Conservation (phyloP, 140 eudicot species). For the Bidens hawaiensis region DNA sequence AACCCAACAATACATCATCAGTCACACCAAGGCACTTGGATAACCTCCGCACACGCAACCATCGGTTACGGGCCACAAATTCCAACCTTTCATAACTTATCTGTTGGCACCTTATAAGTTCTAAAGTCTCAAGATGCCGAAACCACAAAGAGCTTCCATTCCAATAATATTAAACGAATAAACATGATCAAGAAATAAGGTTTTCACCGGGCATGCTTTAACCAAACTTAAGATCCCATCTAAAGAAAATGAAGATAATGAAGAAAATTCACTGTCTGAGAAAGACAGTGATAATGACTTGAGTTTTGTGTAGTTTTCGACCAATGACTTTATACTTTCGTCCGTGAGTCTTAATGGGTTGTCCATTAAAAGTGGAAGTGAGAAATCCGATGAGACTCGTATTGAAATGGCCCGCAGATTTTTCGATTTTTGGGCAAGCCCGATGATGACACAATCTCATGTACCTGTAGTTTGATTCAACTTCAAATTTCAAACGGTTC, state of each 20-base stretch:
- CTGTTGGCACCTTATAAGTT: conserved; percentile 72
- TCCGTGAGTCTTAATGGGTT: conserved; percentile 63
- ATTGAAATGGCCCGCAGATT: no score
- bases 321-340: conserved; percentile 56
- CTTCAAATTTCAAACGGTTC: no score
- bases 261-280: conserved; percentile 64
- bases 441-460: conserved; percentile 48
- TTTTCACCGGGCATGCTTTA: conserved; percentile 53
- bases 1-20: conserved; percentile 73
- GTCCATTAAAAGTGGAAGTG: no score
- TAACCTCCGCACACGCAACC: conserved; percentile 41
- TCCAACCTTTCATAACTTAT: conserved; percentile 65
- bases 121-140: conserved; percentile 45
- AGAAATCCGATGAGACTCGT: no score
- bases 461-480: conserved; percentile 76
- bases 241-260: conserved; percentile 51
- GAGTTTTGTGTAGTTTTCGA: conserved; percentile 42
- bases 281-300: no score
- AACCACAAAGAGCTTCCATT: conserved; percentile 68
- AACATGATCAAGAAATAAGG: no score
- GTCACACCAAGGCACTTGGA: conserved; percentile 70
- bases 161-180: conserved; percentile 62
- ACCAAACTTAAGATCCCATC: conserved; percentile 49
- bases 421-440: no score
- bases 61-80: conserved; percentile 35